Evolutionary conservation across 371 early-diverging fungal species (phyloP).

Genomic region (Edhazardia aedis): DNA sequence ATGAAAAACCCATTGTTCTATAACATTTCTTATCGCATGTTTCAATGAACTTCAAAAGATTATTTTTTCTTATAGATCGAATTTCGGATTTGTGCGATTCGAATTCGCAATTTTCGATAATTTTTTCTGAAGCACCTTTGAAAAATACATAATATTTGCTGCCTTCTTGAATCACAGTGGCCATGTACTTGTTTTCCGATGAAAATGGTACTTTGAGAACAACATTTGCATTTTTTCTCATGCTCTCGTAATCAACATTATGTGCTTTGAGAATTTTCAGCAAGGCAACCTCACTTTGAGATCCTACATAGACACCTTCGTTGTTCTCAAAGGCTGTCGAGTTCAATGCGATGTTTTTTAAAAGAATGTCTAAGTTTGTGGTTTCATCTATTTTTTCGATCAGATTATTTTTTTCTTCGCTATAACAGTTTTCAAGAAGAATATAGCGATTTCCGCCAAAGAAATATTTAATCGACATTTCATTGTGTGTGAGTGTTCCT

Average conservation of each 20-base stretch:
- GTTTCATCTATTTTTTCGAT: not conserved
- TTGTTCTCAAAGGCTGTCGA: conserved; percentile 61
- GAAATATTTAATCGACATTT: conserved; percentile 56
- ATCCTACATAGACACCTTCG: conserved; percentile 53
- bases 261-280: conserved; percentile 49
- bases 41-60: conserved; percentile 5
- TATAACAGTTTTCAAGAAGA: not conserved
- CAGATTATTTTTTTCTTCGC: not conserved
- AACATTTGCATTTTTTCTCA: conserved; percentile 46
- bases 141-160: not conserved
- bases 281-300: conserved; percentile 62
- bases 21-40: conserved; percentile 3
- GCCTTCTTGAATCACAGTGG: conserved; percentile 50
- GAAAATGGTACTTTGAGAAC: conserved; percentile 56
- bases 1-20: conserved; percentile 10
- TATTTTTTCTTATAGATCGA: not conserved
- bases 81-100: not conserved
- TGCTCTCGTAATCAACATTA: conserved; percentile 47
- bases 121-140: conserved; percentile 12
- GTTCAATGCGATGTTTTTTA: conserved; percentile 52
- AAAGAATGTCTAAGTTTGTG: not conserved
- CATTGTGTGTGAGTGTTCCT: conserved; percentile 74
- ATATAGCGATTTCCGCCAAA: not conserved
- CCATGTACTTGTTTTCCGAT: conserved; percentile 63
- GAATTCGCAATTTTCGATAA: not conserved